Percentiles rank a stretch among this genome's conserved stretches.
Evolutionary conservation across 2,329 filamentous ascomycete genomes (phyloP).

Genomic region (Lojkania enalia): DNA sequence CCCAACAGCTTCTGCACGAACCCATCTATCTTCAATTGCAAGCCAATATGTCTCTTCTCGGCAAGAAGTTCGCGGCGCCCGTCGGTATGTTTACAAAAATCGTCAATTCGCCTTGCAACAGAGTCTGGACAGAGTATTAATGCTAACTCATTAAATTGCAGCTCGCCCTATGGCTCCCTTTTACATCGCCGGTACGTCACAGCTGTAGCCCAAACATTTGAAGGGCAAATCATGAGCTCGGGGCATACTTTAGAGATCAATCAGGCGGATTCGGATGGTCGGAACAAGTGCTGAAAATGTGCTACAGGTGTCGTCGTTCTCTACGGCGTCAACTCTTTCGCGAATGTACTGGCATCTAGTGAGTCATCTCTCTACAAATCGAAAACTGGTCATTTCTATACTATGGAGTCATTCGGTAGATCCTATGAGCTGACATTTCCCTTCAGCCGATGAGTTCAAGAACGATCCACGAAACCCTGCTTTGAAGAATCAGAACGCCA

Average conservation of each 20-base stretch:
- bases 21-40: conserved; percentile 35
- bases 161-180: conserved; percentile 91
- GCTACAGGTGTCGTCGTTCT: conserved; percentile 75
- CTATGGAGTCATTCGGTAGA: not conserved
- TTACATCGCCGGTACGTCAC: conserved; percentile 84
- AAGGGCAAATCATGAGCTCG: not conserved
- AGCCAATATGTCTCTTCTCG: conserved; percentile 51
- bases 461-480: conserved; percentile 89
- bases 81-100: conserved; percentile 48
- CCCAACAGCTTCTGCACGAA: conserved; percentile 34
- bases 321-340: conserved; percentile 87
- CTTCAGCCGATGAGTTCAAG: conserved; percentile 86
- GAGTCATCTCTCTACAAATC: conserved; percentile 47
- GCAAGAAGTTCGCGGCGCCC: conserved; percentile 56
- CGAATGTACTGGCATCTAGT: conserved; percentile 79
- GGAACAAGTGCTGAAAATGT: conserved; percentile 21
- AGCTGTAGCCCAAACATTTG: not conserved
- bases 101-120: conserved; percentile 6
- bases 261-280: conserved; percentile 4
- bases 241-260: conserved; percentile 7
- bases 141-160: conserved; percentile 52
- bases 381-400: not conserved
- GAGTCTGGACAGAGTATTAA: conserved; percentile 6
- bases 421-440: conserved; percentile 20
- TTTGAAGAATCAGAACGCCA: conserved; percentile 36